A percentile compares a stretch with the other conserved stretches of the same genome.
Conservation (phyloP, 1,284 basidiomycete species). For the Apiotrichum brassicae region DNA sequence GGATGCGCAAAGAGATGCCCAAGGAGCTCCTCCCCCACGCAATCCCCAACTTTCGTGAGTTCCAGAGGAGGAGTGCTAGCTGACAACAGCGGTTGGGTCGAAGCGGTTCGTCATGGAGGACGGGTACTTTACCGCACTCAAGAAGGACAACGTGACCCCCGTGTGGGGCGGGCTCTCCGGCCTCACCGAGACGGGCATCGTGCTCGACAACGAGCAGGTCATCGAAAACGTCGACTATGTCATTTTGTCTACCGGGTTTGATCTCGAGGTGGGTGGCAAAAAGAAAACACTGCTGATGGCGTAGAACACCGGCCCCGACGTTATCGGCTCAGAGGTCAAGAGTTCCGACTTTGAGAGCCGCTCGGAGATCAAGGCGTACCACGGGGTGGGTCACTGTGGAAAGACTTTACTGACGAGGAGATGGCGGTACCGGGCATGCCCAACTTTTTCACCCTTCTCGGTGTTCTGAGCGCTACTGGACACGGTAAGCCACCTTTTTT, state of each 20-base stretch:
- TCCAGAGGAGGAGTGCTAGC: not conserved
- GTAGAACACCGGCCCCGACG: not conserved
- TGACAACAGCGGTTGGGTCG: slow-evolving; percentile 15
- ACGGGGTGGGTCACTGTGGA: not conserved
- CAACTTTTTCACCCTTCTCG: slow-evolving; percentile 16
- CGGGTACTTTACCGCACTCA: slow-evolving; percentile 20
- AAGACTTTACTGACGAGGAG: too few species aligned
- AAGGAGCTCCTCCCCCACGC: slow-evolving; percentile 11
- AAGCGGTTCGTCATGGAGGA: slow-evolving; percentile 24
- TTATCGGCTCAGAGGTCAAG: not conserved
- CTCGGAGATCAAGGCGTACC: slow-evolving; percentile 2
- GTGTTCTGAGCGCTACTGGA: slow-evolving; percentile 9
- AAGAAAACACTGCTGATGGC: too few species aligned
- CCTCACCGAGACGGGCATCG: slow-evolving; percentile 8
- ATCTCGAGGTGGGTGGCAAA: not conserved
- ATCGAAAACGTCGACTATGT: slow-evolving; percentile 13
- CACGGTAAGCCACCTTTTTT: too few species aligned
- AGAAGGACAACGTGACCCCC: slow-evolving; percentile 20
- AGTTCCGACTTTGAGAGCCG: not conserved
- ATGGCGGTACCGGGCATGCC: slow-evolving; percentile 14
- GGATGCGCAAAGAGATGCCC: slow-evolving; percentile 14
- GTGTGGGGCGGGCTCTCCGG: slow-evolving; percentile 9
- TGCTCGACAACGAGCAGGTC: slow-evolving; percentile 14
- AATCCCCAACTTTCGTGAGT: slow-evolving; percentile 22
- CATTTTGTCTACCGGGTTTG: slow-evolving; percentile 6